Conservation (phyloP, 2,329 filamentous ascomycete species). For the Verticillium alfalfae region DNA sequence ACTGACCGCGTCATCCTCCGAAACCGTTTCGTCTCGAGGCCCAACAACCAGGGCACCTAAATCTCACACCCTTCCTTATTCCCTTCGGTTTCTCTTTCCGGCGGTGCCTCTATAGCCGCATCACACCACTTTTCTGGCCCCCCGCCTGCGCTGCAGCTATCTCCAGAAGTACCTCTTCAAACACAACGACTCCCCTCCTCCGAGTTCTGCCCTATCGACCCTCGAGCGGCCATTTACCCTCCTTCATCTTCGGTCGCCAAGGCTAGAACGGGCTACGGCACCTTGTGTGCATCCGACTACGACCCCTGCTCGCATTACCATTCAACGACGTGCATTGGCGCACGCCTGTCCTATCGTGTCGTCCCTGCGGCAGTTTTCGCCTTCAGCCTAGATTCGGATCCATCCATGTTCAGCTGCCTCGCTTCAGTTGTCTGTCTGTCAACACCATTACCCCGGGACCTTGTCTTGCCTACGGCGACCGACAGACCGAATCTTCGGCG, state of each 20-base stretch:
- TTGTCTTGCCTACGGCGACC: background rate
- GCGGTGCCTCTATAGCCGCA: background rate
- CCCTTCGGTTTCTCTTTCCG: background rate
- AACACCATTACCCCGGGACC: background rate
- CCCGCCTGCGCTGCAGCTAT: background rate
- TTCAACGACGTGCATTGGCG: background rate
- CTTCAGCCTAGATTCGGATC: background rate
- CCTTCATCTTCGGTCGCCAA: background rate
- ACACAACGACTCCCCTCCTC: too few relatives aligned
- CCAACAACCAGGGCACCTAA: background rate
- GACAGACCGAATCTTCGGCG: background rate
- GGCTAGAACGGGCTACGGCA: background rate
- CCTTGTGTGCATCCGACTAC: background rate
- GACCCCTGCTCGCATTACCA: background rate
- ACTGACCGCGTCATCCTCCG: background rate
- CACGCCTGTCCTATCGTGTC: background rate
- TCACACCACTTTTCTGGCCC: background rate
- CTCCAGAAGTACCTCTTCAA: background rate
- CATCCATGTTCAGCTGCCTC: background rate
- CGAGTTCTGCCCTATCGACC: background rate
- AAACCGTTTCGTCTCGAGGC: background rate
- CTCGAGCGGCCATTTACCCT: background rate
- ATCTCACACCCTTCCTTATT: background rate
- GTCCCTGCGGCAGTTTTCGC: background rate
- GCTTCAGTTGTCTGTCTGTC: background rate